phyloP scores from a whole-genome alignment of 108 stramenopile genomes.

The Nitzschia sp. region DNA sequence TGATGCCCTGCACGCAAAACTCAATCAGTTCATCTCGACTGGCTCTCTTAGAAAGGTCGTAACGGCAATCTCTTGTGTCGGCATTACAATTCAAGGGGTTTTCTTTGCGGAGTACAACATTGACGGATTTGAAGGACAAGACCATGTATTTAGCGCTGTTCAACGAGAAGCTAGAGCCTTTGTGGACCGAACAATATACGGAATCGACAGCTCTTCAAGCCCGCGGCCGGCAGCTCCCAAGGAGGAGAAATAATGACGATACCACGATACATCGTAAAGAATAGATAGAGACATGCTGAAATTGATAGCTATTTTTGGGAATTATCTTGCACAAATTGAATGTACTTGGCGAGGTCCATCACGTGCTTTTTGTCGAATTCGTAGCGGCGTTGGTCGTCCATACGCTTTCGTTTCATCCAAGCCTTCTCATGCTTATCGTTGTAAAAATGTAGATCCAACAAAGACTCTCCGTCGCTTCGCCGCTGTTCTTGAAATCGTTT shows the following conservation, averaged over 20 bases:
- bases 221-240: background rate
- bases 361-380: constrained; percentile 49
- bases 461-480: constrained; percentile 27
- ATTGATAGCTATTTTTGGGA: constrained; percentile 11
- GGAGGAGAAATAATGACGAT: background rate
- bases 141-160: constrained; percentile 29
- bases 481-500: constrained; percentile 29
- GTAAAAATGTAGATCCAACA: constrained; percentile 30
- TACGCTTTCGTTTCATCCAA: constrained; percentile 41
- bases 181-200: constrained; percentile 25
- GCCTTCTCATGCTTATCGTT: constrained; percentile 40
- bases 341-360: constrained; percentile 41
- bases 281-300: background rate
- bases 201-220: constrained; percentile 13
- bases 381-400: constrained; percentile 30
- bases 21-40: no score
- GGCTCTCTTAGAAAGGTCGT: constrained; percentile 26
- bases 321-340: constrained; percentile 40
- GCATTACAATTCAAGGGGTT: constrained; percentile 16
- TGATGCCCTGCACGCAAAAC: no score
- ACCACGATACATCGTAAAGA: no score
- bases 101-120: constrained; percentile 38
- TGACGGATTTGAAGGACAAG: constrained; percentile 32
- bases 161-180: constrained; percentile 19
- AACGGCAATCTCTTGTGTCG: constrained; percentile 17